phyloP scores from a whole-genome alignment of 2,329 filamentous ascomycete species.

The Colletotrichum liriopes region DNA sequence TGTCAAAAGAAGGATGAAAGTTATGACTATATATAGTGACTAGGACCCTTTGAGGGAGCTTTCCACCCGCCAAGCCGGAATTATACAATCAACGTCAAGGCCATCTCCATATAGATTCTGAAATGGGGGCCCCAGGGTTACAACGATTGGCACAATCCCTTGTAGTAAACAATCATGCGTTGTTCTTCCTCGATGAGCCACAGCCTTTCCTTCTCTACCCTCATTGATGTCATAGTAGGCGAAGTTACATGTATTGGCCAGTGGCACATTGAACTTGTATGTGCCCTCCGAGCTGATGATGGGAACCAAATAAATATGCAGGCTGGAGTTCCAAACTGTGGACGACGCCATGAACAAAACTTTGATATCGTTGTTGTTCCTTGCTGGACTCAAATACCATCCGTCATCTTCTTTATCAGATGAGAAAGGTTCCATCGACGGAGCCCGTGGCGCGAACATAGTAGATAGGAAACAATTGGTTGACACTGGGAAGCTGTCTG shows the following conservation, averaged over 20 bases:
- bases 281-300: background rate
- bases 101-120: background rate
- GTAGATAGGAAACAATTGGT: background rate
- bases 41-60: background rate
- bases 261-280: background rate
- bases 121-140: conserved; percentile 1
- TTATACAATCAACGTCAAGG: background rate
- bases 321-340: background rate
- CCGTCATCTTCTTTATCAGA: background rate
- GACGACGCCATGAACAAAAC: conserved; percentile 1
- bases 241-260: background rate
- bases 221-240: conserved; percentile 13
- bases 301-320: background rate
- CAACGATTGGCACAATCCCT: conserved; percentile 9
- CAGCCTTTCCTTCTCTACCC: conserved; percentile 1
- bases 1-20: too few species aligned
- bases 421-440: background rate
- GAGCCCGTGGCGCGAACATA: background rate
- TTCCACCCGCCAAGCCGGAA: conserved; percentile 1
- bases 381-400: background rate
- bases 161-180: background rate
- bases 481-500: background rate
- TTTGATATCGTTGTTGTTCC: background rate
- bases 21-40: background rate
- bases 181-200: background rate